These are phyloP conservation scores for Moesziomyces sp. DNA, from an alignment of 1,284 basidiomycete genomes.

Conservation along the genomic window DNA sequence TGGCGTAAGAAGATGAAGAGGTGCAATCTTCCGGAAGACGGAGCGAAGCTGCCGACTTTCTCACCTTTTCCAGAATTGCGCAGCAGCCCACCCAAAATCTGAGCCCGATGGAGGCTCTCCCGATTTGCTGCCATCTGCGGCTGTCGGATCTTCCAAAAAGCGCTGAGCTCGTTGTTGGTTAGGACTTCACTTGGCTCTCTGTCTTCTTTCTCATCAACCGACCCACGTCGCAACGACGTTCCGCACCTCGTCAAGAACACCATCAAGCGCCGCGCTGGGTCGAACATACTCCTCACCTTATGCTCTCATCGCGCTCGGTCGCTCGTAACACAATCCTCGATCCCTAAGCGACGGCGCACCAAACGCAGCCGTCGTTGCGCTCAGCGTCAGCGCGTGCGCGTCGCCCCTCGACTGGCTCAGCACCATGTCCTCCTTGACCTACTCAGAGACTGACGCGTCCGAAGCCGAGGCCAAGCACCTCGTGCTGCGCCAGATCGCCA, in stretches of 20 bases:
- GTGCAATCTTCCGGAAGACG: conserved; percentile 1
- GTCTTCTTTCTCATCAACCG: neutral
- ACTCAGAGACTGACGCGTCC: conserved; percentile 26
- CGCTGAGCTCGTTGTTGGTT: no score
- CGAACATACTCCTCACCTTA: neutral
- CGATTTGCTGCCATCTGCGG: neutral
- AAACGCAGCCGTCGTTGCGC: neutral
- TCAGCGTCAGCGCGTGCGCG: neutral
- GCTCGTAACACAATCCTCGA: neutral
- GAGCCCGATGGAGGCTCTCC: neutral
- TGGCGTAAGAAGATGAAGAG: conserved; percentile 1
- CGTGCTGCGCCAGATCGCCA: conserved; percentile 56
- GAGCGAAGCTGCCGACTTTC: conserved; percentile 6
- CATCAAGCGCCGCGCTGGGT: no score
- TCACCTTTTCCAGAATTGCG: conserved; percentile 6
- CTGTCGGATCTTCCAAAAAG: neutral
- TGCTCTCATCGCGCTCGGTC: neutral
- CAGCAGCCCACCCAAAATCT: conserved; percentile 3
- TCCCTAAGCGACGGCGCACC: neutral
- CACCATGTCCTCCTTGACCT: conserved; percentile 9
- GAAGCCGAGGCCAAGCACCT: conserved; percentile 70
- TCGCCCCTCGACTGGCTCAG: conserved; percentile 3
- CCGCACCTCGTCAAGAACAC: neutral
- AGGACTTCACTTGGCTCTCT: no score
- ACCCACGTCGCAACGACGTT: neutral